Evolutionary conservation across 179 eudicot species (phyloP).

Genomic region (Silene coronaria): DNA sequence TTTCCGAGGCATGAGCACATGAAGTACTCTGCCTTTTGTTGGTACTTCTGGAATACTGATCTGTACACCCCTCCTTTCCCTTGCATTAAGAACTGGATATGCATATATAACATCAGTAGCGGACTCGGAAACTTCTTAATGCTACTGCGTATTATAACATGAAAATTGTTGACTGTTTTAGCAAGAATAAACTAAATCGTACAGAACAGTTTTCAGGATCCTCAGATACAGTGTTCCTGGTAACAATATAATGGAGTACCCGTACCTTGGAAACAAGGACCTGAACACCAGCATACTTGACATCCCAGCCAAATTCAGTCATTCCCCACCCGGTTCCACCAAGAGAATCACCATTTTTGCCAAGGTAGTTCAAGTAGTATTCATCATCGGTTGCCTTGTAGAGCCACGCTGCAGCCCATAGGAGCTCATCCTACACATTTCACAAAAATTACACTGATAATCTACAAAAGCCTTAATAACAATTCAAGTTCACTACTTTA

Average conservation of each 20-base stretch:
- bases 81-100: slow-evolving; percentile 71
- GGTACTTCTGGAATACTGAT: slow-evolving; percentile 53
- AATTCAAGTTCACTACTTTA: too few relatives aligned
- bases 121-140: too few relatives aligned
- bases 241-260: not conserved
- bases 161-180: too few relatives aligned
- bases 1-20: slow-evolving; percentile 89
- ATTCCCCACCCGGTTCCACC: slow-evolving; percentile 96
- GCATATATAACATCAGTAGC: not conserved
- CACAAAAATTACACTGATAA: not conserved
- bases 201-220: too few relatives aligned
- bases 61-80: slow-evolving; percentile 61
- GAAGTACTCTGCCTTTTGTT: slow-evolving; percentile 72
- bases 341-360: slow-evolving; percentile 59
- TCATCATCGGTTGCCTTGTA: slow-evolving; percentile 81
- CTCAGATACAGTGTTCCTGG: too few relatives aligned
- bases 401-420: slow-evolving; percentile 96
- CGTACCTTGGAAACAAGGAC: slow-evolving; percentile 83
- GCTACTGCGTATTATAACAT: too few relatives aligned
- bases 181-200: too few relatives aligned
- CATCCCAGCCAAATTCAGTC: slow-evolving; percentile 98
- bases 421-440: slow-evolving; percentile 63
- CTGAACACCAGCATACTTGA: slow-evolving; percentile 95
- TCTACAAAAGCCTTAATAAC: not conserved
- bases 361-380: slow-evolving; percentile 79